A percentile compares a stretch with the other conserved stretches of the same genome.
Conservation (phyloP, 2,329 filamentous ascomycete species). For the Diaporthe nobilis region DNA sequence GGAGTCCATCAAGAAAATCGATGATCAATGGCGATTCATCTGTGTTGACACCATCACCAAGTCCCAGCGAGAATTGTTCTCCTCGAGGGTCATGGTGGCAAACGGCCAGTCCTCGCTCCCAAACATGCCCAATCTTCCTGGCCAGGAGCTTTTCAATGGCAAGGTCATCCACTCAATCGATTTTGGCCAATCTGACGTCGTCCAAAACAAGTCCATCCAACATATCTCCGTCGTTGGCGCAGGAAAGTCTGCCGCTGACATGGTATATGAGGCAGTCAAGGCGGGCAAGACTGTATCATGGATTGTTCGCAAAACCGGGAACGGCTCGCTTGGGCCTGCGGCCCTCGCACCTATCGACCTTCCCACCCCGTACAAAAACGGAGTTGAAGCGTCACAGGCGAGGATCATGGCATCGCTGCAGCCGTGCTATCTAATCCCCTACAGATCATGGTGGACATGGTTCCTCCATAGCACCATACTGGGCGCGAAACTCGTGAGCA, state of each 20-base stretch:
- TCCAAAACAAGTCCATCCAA: not conserved
- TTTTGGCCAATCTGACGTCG: not conserved
- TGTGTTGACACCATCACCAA: not conserved
- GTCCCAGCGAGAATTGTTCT: not conserved
- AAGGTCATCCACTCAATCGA: conserved; percentile 1
- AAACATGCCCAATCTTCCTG: not conserved
- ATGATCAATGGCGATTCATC: not conserved
- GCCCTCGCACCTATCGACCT: not conserved
- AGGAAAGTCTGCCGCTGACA: not conserved
- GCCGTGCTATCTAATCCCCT: not conserved
- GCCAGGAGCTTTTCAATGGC: not conserved
- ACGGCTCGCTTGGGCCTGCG: not conserved
- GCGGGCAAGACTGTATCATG: conserved; percentile 9
- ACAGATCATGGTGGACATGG: not conserved
- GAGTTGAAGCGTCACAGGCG: conserved; percentile 6
- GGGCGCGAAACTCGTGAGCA: not conserved
- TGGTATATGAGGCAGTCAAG: conserved; percentile 1
- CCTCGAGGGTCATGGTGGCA: conserved; percentile 2
- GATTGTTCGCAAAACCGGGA: not conserved
- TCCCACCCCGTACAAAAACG: not conserved
- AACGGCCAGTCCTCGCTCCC: not conserved
- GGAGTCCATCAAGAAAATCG: conserved; percentile 1
- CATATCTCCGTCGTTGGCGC: not conserved
- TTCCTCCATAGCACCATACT: conserved; percentile 8
- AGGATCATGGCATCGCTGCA: not conserved